Percentiles rank a stretch among this genome's conserved stretches.
Conservation (phyloP, 495 filamentous ascomycete genomes). For the Xylaria scruposa region DNA sequence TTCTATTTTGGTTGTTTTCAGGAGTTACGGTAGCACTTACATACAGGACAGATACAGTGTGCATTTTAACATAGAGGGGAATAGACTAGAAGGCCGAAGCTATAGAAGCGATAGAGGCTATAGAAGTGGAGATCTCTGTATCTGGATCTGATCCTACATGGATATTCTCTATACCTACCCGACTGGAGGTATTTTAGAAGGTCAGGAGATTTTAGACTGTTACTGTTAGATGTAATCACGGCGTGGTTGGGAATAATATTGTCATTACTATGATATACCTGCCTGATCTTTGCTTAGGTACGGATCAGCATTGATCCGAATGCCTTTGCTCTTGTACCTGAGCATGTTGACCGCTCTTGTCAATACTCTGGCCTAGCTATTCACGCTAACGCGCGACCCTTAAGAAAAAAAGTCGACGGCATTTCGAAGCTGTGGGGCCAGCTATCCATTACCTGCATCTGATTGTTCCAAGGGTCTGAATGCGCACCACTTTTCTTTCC, state of each 20-base stretch:
- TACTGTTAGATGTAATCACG: not conserved
- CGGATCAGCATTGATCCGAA: not conserved
- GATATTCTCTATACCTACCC: conserved; percentile 3
- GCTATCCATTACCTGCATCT: conserved; percentile 5
- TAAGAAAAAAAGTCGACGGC: conserved; percentile 5
- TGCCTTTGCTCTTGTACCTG: not conserved
- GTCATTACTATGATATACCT: not conserved
- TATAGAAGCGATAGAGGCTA: conserved; percentile 18
- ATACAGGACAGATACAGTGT: conserved; percentile 8
- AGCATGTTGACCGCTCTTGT: conserved; percentile 16
- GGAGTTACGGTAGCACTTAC: conserved; percentile 20
- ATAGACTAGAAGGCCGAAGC: conserved; percentile 9
- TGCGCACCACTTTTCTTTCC: conserved; percentile 11
- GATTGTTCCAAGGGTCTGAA: conserved; percentile 20
- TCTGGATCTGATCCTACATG: conserved; percentile 2
- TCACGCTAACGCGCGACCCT: conserved; percentile 10
- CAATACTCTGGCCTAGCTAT: not conserved
- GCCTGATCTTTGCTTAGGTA: not conserved
- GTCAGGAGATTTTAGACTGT: not conserved
- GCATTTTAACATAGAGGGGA: conserved; percentile 12
- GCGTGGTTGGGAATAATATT: not conserved
- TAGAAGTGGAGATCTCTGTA: conserved; percentile 3
- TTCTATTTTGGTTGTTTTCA: not conserved
- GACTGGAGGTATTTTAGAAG: not conserved
- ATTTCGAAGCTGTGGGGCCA: not conserved